Base-by-base conservation (phyloP, 306 rosid species). In the Corylus avellana region DNA sequence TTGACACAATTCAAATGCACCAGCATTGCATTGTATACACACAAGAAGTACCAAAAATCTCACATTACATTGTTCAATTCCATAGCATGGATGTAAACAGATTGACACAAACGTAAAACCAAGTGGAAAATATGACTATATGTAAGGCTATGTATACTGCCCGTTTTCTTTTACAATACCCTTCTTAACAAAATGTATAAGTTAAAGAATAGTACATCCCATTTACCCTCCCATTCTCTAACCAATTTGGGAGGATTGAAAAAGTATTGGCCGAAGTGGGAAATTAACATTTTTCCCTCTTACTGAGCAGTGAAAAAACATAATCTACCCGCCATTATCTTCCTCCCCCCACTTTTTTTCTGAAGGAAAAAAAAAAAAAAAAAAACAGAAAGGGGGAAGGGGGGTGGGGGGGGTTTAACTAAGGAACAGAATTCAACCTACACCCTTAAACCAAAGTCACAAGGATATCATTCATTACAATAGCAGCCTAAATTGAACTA, bases 401-500 rank as follows among this genome's bases (percentile, higher is more conserved):
- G 8, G n/a, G 11, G 10, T 0, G 48, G 48, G 48, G 48, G 6
- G 8, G 12, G 8, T 0, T 5, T 11, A 8, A 1, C 51, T 48
- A 22, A 58, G 44, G 5, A 39, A 39, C 20, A 64, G 46, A 39
- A 18, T 9, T 56, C 46, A 46, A 37, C 6, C 74, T 47, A 29
- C 35, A 44, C 13, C 29, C 53, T 75, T 39, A 20, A 42, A 74
- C 35, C 10, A 17, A 27, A 48, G 73, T 32, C 54, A 59, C 46
- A 59, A 8, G 44, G 11, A 42, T 5, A 53, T 47, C 67, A 42
- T 49, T 16, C 17, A 69, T 53, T 71, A 17, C 3, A 75, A 42
- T 42, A 10, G 14, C 2, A 68, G 72, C 71, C 18, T 17, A 66
- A 72, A 71, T 37, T 74, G 50, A 77, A 35, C 32, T 50, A 54